Evolutionary conservation across 768 basidiomycete genomes (phyloP).

Genomic region (Lactifluus piperatus): DNA sequence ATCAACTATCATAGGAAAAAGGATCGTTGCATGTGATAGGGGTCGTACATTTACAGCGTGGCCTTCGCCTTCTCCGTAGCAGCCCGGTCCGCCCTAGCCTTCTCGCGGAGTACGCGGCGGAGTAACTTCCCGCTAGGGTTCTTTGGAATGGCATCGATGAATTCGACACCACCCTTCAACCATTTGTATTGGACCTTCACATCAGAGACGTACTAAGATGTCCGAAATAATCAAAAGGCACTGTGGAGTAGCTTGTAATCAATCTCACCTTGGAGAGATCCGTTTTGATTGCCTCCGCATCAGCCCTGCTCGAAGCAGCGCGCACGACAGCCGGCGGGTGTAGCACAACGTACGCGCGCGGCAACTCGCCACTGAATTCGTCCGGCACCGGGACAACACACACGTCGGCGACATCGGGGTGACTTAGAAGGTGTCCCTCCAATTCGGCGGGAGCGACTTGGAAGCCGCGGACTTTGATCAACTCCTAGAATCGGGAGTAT

Average conservation of each 20-base stretch:
- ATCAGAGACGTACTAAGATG: constrained; percentile 25
- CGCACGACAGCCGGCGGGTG: constrained; percentile 20
- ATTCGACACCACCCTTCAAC: constrained; percentile 32
- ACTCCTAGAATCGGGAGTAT: constrained; percentile 34
- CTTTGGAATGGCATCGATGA: constrained; percentile 29
- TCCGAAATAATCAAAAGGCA: neutral
- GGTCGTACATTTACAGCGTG: neutral
- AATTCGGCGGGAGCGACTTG: constrained; percentile 70
- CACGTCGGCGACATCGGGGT: constrained; percentile 48
- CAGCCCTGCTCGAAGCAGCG: neutral
- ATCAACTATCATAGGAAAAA: neutral
- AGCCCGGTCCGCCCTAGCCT: constrained; percentile 12
- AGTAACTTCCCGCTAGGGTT: constrained; percentile 28
- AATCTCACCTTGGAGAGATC: constrained; percentile 12
- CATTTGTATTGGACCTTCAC: constrained; percentile 30
- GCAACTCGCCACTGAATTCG: constrained; percentile 65
- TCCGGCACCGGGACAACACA: constrained; percentile 64
- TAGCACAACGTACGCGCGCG: constrained; percentile 58
- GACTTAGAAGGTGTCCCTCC: constrained; percentile 52
- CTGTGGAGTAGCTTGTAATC: no score
- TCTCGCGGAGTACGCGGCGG: constrained; percentile 25
- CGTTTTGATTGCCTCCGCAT: constrained; percentile 13
- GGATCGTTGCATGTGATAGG: neutral
- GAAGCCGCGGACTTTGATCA: constrained; percentile 61
- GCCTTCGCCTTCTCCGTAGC: constrained; percentile 10